Conservation (phyloP, 495 filamentous ascomycete genomes). For the Cudoniella acicularis region DNA sequence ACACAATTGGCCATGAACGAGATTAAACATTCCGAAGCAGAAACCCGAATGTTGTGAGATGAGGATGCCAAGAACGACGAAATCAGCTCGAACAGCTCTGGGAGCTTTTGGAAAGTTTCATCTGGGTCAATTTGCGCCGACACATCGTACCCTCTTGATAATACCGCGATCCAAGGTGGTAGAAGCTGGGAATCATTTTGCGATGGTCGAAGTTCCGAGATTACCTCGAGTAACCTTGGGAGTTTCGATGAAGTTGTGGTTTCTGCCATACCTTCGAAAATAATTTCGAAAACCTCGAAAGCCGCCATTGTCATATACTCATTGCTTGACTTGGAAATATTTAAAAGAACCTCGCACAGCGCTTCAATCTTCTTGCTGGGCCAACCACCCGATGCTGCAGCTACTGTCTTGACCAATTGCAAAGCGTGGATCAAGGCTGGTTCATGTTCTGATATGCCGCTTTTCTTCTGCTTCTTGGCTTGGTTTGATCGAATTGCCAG, state of each 20-base stretch:
- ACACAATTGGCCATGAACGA: constrained; percentile 88
- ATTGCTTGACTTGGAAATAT: constrained; percentile 81
- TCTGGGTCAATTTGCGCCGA: constrained; percentile 79
- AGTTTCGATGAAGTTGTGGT: constrained; percentile 85
- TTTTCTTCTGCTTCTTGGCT: constrained; percentile 65
- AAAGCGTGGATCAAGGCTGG: constrained; percentile 85
- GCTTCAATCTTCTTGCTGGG: constrained; percentile 93
- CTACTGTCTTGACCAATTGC: constrained; percentile 85
- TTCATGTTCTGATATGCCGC: constrained; percentile 57
- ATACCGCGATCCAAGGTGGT: constrained; percentile 92
- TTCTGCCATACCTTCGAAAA: constrained; percentile 78
- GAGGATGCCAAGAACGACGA: constrained; percentile 77
- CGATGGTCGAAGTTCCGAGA: constrained; percentile 83
- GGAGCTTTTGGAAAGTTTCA: constrained; percentile 84
- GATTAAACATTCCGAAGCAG: constrained; percentile 89
- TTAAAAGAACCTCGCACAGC: constrained; percentile 82
- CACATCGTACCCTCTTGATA: constrained; percentile 92
- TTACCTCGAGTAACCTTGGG: constrained; percentile 77
- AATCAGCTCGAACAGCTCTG: constrained; percentile 73
- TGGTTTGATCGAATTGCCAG: constrained; percentile 57
- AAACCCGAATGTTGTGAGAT: constrained; percentile 87
- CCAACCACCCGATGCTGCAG: constrained; percentile 85
- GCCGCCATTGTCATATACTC: constrained; percentile 93
- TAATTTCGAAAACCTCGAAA: constrained; percentile 94
- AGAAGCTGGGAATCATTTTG: constrained; percentile 88